phyloP scores from a whole-genome alignment of 2,329 filamentous ascomycete genomes.

The Colletotrichum salicis region DNA sequence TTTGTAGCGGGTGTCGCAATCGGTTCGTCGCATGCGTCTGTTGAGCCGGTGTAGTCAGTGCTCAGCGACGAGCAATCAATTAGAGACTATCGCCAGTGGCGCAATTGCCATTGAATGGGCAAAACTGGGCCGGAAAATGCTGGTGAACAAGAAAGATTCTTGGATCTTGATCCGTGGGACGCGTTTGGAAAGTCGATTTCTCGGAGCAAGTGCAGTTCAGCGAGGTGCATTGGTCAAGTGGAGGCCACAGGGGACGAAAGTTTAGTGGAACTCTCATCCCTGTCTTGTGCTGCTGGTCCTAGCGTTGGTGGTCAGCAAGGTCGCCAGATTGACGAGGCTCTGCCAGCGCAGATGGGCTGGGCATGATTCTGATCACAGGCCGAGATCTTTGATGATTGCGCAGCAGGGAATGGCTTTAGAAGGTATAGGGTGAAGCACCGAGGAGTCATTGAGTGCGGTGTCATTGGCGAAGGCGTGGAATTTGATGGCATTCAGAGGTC shows the following conservation, averaged over 20 bases:
- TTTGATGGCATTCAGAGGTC: not conserved
- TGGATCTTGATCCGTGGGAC: conserved; percentile 15
- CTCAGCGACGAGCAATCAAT: not conserved
- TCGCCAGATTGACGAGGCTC: not conserved
- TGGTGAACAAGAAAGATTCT: conserved; percentile 6
- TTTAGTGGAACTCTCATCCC: conserved; percentile 14
- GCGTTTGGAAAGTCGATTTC: conserved; percentile 19
- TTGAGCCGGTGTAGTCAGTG: not conserved
- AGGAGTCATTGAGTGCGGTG: too few species aligned
- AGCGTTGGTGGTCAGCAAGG: not conserved
- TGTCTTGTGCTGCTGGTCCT: not conserved
- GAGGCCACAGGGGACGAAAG: conserved; percentile 12
- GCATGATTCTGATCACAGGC: not conserved
- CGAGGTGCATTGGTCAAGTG: not conserved
- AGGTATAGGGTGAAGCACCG: not conserved
- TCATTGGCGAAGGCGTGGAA: not conserved
- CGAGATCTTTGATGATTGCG: not conserved
- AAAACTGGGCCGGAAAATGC: not conserved
- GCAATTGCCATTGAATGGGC: not conserved
- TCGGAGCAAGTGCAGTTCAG: conserved; percentile 9
- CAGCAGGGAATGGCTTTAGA: not conserved
- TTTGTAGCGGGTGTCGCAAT: not conserved
- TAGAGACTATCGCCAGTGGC: not conserved
- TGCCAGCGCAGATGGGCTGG: not conserved
- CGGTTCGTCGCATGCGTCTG: not conserved